Base-by-base conservation (phyloP, 2,329 filamentous ascomycete species). In the Hypomyces rosellus region DNA sequence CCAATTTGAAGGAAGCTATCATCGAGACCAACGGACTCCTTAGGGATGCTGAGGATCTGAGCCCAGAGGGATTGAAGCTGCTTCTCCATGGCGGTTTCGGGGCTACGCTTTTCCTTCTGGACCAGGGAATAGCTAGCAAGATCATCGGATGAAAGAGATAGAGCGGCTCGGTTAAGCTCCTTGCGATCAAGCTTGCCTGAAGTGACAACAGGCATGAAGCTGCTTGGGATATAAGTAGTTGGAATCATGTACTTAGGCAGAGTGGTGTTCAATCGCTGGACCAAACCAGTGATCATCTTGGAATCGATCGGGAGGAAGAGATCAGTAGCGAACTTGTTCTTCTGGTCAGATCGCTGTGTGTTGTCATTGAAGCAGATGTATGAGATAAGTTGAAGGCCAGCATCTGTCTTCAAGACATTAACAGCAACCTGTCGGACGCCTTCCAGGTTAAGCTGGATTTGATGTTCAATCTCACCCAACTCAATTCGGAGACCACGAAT, bases 1-100 rank as follows among this genome's bases (percentile, higher is more conserved):
- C 54, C 55, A 22, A 57, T 50, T 11, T 44, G 49, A 14, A 53
- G 50, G 44, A 57, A 56, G 34, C 49, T 46, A 33, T 57, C 55
- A 30, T 57, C 52, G 4, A 46, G 45, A 18, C 55, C 46, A n/a
- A 57, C 56, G 13, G 40, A 44, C 6, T 44, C 46, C 14, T 18
- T 6, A 1, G 45, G 8, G n/a, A 51, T 40, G n/a, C 20, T 40
- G 5, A 51, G 14, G 4, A 51, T 14, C 4, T 14, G 18, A 11
- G 45, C 40, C 49, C 49, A 51, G 13, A 51, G 34, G 4, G 16
- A 14, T 25, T 51, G 49, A 3, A 51, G n/a, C 9, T 22, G 34
- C 11, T 4, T 22, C 25, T 51, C 49, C 33, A 51, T 47, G 3
- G 34, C 49, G 8, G 49, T 51, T 33, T 38, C 38, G 3, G 49